A percentile compares a stretch with the other conserved stretches of the same genome.
Conservation (phyloP, 2,329 filamentous ascomycete species). For the Colletotrichum liriopes region DNA sequence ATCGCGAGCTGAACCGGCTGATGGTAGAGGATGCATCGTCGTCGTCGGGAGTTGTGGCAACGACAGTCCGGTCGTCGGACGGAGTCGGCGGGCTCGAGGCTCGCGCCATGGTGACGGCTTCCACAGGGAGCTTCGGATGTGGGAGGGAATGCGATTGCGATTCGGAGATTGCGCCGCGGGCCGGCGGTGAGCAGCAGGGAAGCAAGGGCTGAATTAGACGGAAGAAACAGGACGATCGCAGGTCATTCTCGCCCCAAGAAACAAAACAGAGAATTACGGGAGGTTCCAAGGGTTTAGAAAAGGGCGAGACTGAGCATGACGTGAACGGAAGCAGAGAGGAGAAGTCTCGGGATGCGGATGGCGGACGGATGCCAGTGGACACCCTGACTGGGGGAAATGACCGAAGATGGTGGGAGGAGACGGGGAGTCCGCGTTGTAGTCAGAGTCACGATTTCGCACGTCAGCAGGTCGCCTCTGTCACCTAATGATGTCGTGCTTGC, state of each 20-base stretch:
- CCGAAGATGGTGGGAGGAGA: conserved; percentile 27
- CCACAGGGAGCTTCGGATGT: background rate
- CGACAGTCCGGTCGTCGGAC: conserved; percentile 29
- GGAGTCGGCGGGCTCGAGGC: conserved; percentile 28
- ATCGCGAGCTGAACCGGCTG: conserved; percentile 44
- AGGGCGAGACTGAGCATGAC: conserved; percentile 13
- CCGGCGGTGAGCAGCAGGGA: background rate
- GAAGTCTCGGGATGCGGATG: conserved; percentile 28
- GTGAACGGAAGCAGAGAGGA: conserved; percentile 19
- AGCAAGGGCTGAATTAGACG: background rate
- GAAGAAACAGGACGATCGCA: conserved; percentile 17
- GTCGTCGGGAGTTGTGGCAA: conserved; percentile 12
- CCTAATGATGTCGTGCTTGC: conserved; percentile 40
- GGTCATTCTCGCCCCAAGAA: conserved; percentile 2
- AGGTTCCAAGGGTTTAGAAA: background rate
- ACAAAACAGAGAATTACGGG: background rate
- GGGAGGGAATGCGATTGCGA: background rate
- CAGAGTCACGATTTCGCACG: conserved; percentile 41
- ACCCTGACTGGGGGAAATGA: conserved; percentile 3
- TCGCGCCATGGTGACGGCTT: conserved; percentile 35
- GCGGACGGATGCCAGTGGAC: background rate
- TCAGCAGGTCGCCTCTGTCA: conserved; percentile 34
- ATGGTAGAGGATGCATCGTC: conserved; percentile 42
- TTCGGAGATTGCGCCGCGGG: conserved; percentile 10
- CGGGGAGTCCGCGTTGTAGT: conserved; percentile 19